Conservation (phyloP, 306 rosid genomes). For the Cicer cuneatum region DNA sequence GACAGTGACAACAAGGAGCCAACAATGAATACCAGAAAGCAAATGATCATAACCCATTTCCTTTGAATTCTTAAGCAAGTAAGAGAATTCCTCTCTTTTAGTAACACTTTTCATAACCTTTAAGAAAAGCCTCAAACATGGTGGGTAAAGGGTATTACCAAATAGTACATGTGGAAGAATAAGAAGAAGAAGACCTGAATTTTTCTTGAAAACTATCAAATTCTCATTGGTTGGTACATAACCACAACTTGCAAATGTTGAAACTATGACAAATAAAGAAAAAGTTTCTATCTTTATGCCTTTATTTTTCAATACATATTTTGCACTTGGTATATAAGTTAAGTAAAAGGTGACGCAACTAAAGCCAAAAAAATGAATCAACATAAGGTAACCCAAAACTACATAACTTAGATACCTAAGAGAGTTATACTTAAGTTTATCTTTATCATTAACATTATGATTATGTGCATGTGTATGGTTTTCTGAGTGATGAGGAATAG, state of each 20-base stretch:
- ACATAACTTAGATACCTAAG: constrained; percentile 36
- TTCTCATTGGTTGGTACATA: constrained; percentile 84
- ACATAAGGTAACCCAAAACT: constrained; percentile 46
- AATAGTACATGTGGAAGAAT: constrained; percentile 51
- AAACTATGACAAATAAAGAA: constrained; percentile 60
- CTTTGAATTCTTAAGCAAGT: constrained; percentile 47
- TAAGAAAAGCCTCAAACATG: constrained; percentile 54
- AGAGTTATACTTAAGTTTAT: constrained; percentile 25
- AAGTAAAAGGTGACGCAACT: constrained; percentile 42
- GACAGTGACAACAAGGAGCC: constrained; percentile 50
- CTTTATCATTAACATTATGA: not conserved
- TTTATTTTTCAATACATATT: constrained; percentile 44
- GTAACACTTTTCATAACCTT: constrained; percentile 48
- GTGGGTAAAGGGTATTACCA: constrained; percentile 72
- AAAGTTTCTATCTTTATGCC: constrained; percentile 56
- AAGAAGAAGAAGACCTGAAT: constrained; percentile 66
- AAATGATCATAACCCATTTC: constrained; percentile 58
- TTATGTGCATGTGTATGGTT: not conserved
- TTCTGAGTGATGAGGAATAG: constrained; percentile 12
- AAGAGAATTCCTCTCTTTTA: constrained; percentile 54
- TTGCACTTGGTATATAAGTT: constrained; percentile 46
- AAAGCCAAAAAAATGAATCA: constrained; percentile 46
- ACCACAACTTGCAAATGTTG: constrained; percentile 74
- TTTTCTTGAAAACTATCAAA: constrained; percentile 73
- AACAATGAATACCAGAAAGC: constrained; percentile 51